These are phyloP conservation scores for Erythrophleum fordii DNA, from an alignment of 306 rosid genomes.

Conservation along the genomic window DNA sequence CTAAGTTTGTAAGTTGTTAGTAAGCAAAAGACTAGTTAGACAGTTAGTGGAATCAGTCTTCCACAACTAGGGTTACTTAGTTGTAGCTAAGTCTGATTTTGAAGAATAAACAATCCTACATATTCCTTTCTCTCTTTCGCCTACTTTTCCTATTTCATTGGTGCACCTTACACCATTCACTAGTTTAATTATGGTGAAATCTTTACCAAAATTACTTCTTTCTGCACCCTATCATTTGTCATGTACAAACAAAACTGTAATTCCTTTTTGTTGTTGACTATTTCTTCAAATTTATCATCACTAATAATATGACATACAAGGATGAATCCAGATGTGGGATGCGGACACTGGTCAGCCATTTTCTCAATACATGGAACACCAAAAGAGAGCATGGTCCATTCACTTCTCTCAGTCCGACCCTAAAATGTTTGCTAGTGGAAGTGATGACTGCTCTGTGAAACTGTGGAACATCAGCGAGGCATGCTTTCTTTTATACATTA, in stretches of 20 bases:
- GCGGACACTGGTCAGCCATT: conserved; percentile 82
- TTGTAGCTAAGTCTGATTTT: too few relatives aligned
- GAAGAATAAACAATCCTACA: too few relatives aligned
- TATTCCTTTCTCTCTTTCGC: too few relatives aligned
- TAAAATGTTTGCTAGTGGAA: conserved; percentile 91
- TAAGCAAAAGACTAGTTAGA: too few relatives aligned
- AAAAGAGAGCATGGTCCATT: conserved; percentile 91
- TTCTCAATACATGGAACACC: conserved; percentile 80
- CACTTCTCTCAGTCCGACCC: conserved; percentile 85
- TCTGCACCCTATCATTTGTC: neutral
- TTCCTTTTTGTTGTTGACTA: conserved; percentile 21
- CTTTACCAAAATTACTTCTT: neutral
- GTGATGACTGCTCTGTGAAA: conserved; percentile 89
- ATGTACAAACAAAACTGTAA: conserved; percentile 1
- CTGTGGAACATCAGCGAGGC: conserved; percentile 93
- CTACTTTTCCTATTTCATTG: too few relatives aligned
- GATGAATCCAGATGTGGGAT: conserved; percentile 85
- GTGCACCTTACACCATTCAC: too few relatives aligned
- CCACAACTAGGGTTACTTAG: too few relatives aligned
- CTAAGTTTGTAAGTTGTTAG: too few relatives aligned
- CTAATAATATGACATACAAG: conserved; percentile 39
- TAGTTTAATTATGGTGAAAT: neutral
- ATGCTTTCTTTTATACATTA: conserved; percentile 46
- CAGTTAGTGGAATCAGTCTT: too few relatives aligned
- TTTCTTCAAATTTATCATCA: conserved; percentile 24